Conservation (phyloP, 495 filamentous ascomycete species). For the Astrocystis sublimbata region DNA sequence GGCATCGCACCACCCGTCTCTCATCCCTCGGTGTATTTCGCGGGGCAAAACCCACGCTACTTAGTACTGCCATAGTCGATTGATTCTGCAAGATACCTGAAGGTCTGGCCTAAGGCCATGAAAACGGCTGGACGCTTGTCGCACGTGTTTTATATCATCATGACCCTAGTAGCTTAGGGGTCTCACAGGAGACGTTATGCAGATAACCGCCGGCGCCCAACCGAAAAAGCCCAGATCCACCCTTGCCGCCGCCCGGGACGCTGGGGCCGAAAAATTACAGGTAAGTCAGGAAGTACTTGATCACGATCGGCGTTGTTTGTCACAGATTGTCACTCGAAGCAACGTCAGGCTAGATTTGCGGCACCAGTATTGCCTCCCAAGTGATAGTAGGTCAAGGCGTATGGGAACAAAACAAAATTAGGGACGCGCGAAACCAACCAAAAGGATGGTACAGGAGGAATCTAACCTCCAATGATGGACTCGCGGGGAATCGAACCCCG, state of each 20-base stretch:
- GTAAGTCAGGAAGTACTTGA: neutral
- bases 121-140: neutral
- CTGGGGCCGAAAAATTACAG: neutral
- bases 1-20: neutral
- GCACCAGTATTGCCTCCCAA: too few relatives aligned
- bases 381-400: too few relatives aligned
- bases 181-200: constrained; percentile 11
- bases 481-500: constrained; percentile 62
- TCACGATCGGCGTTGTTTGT: neutral
- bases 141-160: constrained; percentile 7
- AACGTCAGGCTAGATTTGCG: neutral
- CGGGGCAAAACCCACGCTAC: neutral
- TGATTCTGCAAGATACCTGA: neutral
- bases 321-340: neutral
- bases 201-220: constrained; percentile 16
- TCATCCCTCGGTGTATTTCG: constrained; percentile 1
- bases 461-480: constrained; percentile 30
- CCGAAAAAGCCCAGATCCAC: constrained; percentile 9
- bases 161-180: too few relatives aligned
- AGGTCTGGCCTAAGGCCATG: neutral
- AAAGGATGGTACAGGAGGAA: neutral
- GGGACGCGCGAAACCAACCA: neutral
- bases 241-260: neutral
- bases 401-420: neutral
- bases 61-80: neutral